Evolutionary conservation across 495 filamentous ascomycete genomes (phyloP), one percentile per base, ranked within the genome.

Genomic region (Cudoniella acicularis): DNA sequence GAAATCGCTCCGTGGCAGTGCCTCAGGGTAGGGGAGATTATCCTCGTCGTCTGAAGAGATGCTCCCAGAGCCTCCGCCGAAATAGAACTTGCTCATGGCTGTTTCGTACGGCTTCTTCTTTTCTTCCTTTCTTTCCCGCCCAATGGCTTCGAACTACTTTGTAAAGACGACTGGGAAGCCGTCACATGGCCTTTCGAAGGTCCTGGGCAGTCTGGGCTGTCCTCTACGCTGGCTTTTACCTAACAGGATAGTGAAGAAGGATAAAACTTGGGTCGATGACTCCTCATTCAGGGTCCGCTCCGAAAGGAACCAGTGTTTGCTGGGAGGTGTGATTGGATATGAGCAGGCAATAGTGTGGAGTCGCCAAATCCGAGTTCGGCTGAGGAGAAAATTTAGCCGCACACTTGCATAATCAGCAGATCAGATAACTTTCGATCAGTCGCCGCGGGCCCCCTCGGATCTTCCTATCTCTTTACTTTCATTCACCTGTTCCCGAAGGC

Each of bases 21-120:
- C 89, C 40, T 84, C 77, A 9, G 92, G 92, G 75, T 92, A 96
- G 27, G 92, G 92, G 20, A 96, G 84, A 43, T 82, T 80, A 49
- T 81, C 79, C 56, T 83, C 78, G 61, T 87, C 81, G 66, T 86
- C 83, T 41, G 64, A 67, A n/a, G 67, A 67, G 61, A 63, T 49
- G 49, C 50, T 62, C 50, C 80, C 82, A 50, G 79, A 73, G 63
- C 81, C 81, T 48, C 79, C 81, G 47, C 69, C 70, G 47, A 78
- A 79, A 54, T 75, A 77, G 62, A 69, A 67, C 41, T 54, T 63
- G 51, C 64, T 69, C 67, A 69, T 69, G n/a, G n/a, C n/a, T n/a
- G n/a, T n/a, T n/a, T n/a, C n/a, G n/a, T n/a, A n/a, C n/a, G n/a
- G 43, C 20, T 47, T 47, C 17, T 4, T 47, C 16, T 47, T 8